Evolutionary conservation across 495 filamentous ascomycete genomes (phyloP), one percentile per base, ranked within the genome.

Genomic region (Trichoderma erinaceum): DNA sequence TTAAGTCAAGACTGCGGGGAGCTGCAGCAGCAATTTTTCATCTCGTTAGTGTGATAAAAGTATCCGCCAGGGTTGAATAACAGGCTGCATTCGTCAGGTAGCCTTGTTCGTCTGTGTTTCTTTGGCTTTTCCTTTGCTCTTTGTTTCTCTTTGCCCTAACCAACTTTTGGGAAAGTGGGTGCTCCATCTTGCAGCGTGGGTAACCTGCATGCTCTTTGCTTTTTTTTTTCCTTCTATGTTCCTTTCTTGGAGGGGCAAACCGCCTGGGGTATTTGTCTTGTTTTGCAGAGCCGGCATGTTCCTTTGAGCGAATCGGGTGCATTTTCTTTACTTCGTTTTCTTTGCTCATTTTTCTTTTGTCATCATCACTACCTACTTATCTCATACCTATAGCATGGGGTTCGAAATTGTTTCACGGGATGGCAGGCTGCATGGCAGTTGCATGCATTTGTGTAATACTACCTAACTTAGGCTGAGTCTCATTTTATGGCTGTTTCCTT

Each of bases 341-440:
- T 61, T 61, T 5, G 10, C 23, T 29, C n/a, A 13, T n/a, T 16
- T 61, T 32, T 29, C 56, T 13, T 61, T 29, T 27, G 15, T 48
- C 44, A n/a, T 48, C 35, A 38, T 4, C 29, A 29, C 29, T 29
- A 29, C 29, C n/a, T n/a, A 29, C 29, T 6, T n/a, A 48, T 48
- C 44, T 16, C 44, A 29, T 32, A 61, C 7, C 4, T 18, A 61
- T 61, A 21, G 23, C 56, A 61, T 61, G 11, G 23, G 21, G 4
- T 21, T 61, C 27, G 23, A 32, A 13, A 61, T 61, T n/a, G 50
- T 21, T 23, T 56, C 50, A 56, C 50, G n/a, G 21, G 56, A 61
- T 32, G 56, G 56, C 56, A 61, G 56, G 56, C 56, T 61, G 56
- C 56, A 13, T 16, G 56, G 56, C 56, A 61, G 56, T 32, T 27